These are phyloP conservation scores for Anethum foeniculum DNA, from an alignment of 140 eudicot species.

Conservation along the genomic window DNA sequence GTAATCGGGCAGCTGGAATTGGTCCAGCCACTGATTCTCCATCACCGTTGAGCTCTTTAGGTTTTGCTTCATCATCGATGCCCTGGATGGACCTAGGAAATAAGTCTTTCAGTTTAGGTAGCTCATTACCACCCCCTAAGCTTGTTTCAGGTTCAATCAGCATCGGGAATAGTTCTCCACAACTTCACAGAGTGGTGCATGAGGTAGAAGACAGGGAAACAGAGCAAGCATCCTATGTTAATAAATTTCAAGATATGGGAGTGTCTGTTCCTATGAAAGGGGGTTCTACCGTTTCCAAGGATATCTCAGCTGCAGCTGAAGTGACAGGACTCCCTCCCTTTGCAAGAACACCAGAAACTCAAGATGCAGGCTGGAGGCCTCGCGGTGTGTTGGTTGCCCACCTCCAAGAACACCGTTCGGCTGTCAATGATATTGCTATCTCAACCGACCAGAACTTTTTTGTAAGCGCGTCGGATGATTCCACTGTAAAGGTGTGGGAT, in stretches of 20 bases:
- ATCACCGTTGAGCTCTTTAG: slow-evolving; percentile 37
- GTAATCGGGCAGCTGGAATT: slow-evolving; percentile 33
- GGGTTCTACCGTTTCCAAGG: slow-evolving; percentile 29
- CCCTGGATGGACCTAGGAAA: slow-evolving; percentile 50
- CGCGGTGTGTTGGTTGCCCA: slow-evolving; percentile 97
- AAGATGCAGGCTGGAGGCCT: slow-evolving; percentile 97
- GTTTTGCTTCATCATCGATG: slow-evolving; percentile 50
- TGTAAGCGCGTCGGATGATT: slow-evolving; percentile 92
- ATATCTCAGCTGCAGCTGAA: slow-evolving; percentile 41
- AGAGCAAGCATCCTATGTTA: slow-evolving; percentile 50
- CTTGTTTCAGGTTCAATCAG: slow-evolving; percentile 52
- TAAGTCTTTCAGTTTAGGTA: slow-evolving; percentile 51
- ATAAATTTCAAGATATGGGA: slow-evolving; percentile 64
- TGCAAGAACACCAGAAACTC: slow-evolving; percentile 40
- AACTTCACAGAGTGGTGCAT: slow-evolving; percentile 84
- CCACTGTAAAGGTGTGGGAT: slow-evolving; percentile 93
- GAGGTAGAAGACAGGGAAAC: slow-evolving; percentile 78
- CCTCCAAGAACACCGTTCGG: slow-evolving; percentile 90
- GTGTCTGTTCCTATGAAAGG: slow-evolving; percentile 48
- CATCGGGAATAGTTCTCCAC: slow-evolving; percentile 49
- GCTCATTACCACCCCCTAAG: slow-evolving; percentile 47
- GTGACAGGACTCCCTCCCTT: slow-evolving; percentile 41
- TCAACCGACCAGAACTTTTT: slow-evolving; percentile 80
- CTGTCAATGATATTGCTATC: slow-evolving; percentile 78
- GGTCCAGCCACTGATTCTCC: slow-evolving; percentile 55